phyloP scores from a whole-genome alignment of 208 protist genomes.

The Trypanosoma conorhini region DNA sequence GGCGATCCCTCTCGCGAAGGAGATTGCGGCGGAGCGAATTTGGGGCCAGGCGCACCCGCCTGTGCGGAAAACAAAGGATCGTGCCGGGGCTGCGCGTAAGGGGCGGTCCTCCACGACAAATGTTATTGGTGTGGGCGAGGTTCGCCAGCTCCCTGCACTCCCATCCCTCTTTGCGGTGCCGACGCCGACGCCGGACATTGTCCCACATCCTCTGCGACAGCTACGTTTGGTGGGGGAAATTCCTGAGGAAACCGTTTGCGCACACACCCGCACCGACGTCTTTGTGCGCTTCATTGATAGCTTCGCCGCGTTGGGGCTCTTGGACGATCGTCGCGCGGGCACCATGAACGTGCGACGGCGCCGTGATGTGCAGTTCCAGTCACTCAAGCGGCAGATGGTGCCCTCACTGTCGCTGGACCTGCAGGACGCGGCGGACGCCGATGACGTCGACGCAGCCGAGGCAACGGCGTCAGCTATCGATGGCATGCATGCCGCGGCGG shows the following conservation, averaged over 20 bases:
- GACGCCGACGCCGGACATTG: slow-evolving; percentile 23
- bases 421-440: neutral
- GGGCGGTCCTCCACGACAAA: slow-evolving; percentile 11
- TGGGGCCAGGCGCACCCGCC: slow-evolving; percentile 39
- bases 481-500: neutral
- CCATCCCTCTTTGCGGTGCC: slow-evolving; percentile 38
- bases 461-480: neutral
- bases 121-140: slow-evolving; percentile 28
- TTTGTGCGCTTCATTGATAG: slow-evolving; percentile 48
- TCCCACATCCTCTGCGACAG: slow-evolving; percentile 48
- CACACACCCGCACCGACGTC: slow-evolving; percentile 48
- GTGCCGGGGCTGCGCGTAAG: slow-evolving; percentile 17
- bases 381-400: slow-evolving; percentile 23
- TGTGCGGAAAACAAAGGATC: slow-evolving; percentile 26
- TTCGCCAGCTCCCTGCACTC: slow-evolving; percentile 40
- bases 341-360: slow-evolving; percentile 18
- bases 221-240: slow-evolving; percentile 29
- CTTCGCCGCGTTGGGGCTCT: slow-evolving; percentile 38
- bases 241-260: slow-evolving; percentile 41
- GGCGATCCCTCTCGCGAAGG: slow-evolving; percentile 75
- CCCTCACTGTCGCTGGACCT: slow-evolving; percentile 13
- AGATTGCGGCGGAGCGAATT: slow-evolving; percentile 58
- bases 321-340: slow-evolving; percentile 28
- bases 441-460: neutral
- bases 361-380: slow-evolving; percentile 25